Conservation (phyloP, 345 rosid genomes). For the Trapa incisa region DNA sequence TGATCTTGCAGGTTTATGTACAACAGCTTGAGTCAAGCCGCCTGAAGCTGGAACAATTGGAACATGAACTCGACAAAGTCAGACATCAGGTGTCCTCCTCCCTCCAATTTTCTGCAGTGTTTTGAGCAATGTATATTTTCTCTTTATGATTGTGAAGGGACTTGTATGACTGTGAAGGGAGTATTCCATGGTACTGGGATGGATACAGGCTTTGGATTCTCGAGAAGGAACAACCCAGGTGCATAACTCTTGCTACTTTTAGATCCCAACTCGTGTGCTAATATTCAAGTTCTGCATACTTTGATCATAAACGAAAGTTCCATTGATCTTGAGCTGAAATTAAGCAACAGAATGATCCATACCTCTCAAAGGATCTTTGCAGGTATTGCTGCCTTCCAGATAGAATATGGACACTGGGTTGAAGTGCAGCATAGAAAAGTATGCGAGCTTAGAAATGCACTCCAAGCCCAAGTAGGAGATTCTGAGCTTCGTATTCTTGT, state of each 20-base stretch:
- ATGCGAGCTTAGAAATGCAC: slow-evolving; percentile 47
- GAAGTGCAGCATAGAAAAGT: slow-evolving; percentile 58
- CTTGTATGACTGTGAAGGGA: slow-evolving; percentile 31
- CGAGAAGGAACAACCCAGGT: slow-evolving; percentile 47
- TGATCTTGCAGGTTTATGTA: slow-evolving; percentile 52
- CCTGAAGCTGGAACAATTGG: slow-evolving; percentile 56
- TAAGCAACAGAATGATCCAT: no score
- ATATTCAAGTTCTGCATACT: no score
- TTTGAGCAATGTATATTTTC: background rate
- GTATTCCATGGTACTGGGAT: slow-evolving; percentile 22
- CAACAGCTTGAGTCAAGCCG: slow-evolving; percentile 77
- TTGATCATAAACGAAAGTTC: no score
- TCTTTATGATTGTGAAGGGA: background rate
- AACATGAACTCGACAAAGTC: slow-evolving; percentile 68
- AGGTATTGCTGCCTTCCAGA: slow-evolving; percentile 66
- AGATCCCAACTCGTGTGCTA: no score
- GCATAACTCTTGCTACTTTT: background rate
- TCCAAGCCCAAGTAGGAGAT: slow-evolving; percentile 50
- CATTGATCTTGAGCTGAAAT: no score
- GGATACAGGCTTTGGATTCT: slow-evolving; percentile 40
- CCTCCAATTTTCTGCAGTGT: background rate
- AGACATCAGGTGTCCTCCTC: slow-evolving; percentile 47
- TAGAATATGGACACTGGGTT: slow-evolving; percentile 72
- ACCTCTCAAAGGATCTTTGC: background rate
- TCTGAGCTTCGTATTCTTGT: slow-evolving; percentile 58